A percentile compares a stretch with the other conserved stretches of the same genome.
Conservation (phyloP, 2,329 filamentous ascomycete genomes). For the Helotiales sp. region DNA sequence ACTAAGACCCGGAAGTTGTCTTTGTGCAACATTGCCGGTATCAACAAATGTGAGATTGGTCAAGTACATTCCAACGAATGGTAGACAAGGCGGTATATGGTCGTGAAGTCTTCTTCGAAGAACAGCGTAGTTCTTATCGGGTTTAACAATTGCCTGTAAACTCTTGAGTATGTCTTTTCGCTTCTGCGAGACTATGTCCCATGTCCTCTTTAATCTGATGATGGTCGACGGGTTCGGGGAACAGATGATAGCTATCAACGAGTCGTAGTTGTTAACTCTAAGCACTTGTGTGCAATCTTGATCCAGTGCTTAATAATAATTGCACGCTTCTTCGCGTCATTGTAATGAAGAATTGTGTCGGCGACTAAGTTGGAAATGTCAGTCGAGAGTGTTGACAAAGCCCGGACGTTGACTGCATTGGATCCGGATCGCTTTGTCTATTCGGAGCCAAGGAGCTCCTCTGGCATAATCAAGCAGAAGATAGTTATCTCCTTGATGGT, state of each 20-base stretch:
- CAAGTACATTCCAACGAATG: conserved; percentile 94
- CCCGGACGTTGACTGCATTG: conserved; percentile 85
- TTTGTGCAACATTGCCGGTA: conserved; percentile 86
- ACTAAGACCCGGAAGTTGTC: conserved; percentile 67
- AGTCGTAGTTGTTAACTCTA: conserved; percentile 96
- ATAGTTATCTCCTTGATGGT: conserved; percentile 90
- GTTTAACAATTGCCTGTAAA: conserved; percentile 84
- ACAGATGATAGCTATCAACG: conserved; percentile 95
- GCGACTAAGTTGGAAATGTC: conserved; percentile 92
- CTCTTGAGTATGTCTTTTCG: conserved; percentile 79
- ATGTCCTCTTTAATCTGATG: conserved; percentile 84
- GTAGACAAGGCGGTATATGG: conserved; percentile 88
- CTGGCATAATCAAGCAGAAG: conserved; percentile 89
- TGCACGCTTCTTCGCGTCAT: conserved; percentile 93
- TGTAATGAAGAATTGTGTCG: conserved; percentile 84
- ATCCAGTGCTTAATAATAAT: conserved; percentile 96
- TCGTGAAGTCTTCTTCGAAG: conserved; percentile 83
- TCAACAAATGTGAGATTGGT: conserved; percentile 97
- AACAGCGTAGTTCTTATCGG: conserved; percentile 87
- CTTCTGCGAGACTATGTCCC: conserved; percentile 85
- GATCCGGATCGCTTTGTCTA: conserved; percentile 89
- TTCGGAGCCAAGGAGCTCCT: conserved; percentile 88
- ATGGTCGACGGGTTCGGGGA: conserved; percentile 92
- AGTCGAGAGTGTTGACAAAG: conserved; percentile 91
- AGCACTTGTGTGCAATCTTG: conserved; percentile 85